A percentile compares a stretch with the other conserved stretches of the same genome.
These are phyloP conservation scores for Aphanomyces stellatus DNA, from an alignment of 352 stramenopile species.

Conservation along the genomic window DNA sequence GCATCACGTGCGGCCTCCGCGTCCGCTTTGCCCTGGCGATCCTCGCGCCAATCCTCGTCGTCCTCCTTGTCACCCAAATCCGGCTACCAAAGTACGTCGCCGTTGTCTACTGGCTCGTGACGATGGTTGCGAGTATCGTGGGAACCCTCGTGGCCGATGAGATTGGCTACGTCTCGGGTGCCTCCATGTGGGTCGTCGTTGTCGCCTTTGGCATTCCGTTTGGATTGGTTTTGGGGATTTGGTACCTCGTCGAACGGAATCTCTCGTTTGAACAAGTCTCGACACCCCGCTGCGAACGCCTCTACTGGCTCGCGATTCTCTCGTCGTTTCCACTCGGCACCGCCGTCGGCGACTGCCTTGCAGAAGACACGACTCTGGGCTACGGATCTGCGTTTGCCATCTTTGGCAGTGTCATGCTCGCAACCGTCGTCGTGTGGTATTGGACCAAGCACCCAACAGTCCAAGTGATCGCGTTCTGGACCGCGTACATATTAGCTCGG, in stretches of 20 bases:
- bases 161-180: not conserved
- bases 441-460: not conserved
- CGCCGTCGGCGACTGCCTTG: not conserved
- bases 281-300: not conserved
- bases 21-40: not conserved
- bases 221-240: not conserved
- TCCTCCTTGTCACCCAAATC: not conserved
- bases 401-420: not conserved
- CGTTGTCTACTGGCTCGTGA: not conserved
- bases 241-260: not conserved
- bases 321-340: not conserved
- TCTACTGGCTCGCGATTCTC: not conserved
- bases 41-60: not conserved
- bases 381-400: not conserved
- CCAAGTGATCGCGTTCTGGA: not conserved
- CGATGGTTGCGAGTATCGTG: not conserved
- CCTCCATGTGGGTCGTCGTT: not conserved
- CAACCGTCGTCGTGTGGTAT: not conserved
- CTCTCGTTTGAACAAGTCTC: not conserved
- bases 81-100: not conserved
- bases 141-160: not conserved
- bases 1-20: not conserved
- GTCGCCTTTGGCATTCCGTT: not conserved
- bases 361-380: not conserved
- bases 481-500: not conserved